A percentile compares a stretch with the other conserved stretches of the same genome.
These are phyloP conservation scores for Poa annua DNA, from an alignment of 176 grass and related monocot species.

Conservation along the genomic window DNA sequence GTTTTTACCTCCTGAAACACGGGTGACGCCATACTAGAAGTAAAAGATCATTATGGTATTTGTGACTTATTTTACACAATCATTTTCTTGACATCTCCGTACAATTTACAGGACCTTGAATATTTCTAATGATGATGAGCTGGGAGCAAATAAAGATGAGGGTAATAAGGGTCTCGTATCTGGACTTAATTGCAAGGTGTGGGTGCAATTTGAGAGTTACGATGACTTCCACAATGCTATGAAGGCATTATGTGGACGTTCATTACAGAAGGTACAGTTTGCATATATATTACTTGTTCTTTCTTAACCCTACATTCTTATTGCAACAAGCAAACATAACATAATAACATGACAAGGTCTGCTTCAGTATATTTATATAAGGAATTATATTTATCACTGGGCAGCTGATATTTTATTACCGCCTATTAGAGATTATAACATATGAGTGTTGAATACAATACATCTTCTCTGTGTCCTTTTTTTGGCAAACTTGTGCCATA, in stretches of 20 bases:
- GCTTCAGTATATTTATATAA: conserved; percentile 27
- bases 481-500: background rate
- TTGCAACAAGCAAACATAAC: conserved; percentile 5
- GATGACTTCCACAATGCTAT: conserved; percentile 86
- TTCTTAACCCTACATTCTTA: background rate
- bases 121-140: conserved; percentile 67
- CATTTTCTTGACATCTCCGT: conserved; percentile 44
- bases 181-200: conserved; percentile 91
- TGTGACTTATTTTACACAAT: conserved; percentile 7
- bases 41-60: background rate
- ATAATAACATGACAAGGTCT: conserved; percentile 9
- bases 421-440: conserved; percentile 10
- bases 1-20: background rate
- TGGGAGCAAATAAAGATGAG: conserved; percentile 46
- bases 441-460: background rate
- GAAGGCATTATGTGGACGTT: conserved; percentile 78
- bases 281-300: background rate
- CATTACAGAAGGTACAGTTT: conserved; percentile 76
- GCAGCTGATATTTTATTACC: conserved; percentile 1
- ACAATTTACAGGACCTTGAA: conserved; percentile 70
- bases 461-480: background rate
- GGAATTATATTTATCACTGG: background rate
- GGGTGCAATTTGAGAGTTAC: conserved; percentile 85
- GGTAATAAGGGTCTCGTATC: conserved; percentile 63
- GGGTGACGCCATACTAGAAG: background rate